Evolutionary conservation across 495 filamentous ascomycete species (phyloP).

Genomic region (Podospora appendiculata): DNA sequence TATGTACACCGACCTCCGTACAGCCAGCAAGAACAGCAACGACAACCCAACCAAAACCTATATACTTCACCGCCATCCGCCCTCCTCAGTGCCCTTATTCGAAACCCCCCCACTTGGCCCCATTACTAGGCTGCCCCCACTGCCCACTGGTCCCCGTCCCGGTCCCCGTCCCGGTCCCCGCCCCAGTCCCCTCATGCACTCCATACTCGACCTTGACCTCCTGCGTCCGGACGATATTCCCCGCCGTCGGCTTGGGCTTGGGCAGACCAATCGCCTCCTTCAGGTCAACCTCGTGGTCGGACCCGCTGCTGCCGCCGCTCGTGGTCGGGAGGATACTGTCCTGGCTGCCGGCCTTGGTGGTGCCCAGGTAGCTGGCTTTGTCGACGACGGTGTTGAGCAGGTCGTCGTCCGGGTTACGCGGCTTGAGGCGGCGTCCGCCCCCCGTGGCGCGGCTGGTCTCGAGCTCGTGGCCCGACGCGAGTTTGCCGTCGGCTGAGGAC

Average conservation of each 20-base stretch:
- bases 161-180: background rate
- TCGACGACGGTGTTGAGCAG: conserved; percentile 1
- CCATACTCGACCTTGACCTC: conserved; percentile 4
- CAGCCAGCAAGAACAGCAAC: too few species aligned
- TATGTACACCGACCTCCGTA: too few species aligned
- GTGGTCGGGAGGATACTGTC: background rate
- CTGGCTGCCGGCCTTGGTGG: background rate
- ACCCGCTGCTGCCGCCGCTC: background rate
- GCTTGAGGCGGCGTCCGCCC: background rate
- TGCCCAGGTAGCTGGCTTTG: background rate
- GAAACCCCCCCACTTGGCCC: too few species aligned
- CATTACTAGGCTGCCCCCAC: background rate
- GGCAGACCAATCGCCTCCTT: too few species aligned
- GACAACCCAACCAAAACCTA: too few species aligned
- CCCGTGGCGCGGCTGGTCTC: background rate
- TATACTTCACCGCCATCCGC: too few species aligned
- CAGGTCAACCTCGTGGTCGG: background rate
- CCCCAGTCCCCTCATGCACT: background rate
- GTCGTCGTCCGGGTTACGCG: background rate
- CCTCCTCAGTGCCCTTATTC: too few species aligned
- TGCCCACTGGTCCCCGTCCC: background rate
- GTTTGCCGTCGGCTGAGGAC: background rate
- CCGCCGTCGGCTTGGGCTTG: too few species aligned
- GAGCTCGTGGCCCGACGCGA: background rate
- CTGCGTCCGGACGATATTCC: background rate